These are phyloP conservation scores for Alternaria arbusti DNA, from an alignment of 2,329 filamentous ascomycete species.

Conservation along the genomic window DNA sequence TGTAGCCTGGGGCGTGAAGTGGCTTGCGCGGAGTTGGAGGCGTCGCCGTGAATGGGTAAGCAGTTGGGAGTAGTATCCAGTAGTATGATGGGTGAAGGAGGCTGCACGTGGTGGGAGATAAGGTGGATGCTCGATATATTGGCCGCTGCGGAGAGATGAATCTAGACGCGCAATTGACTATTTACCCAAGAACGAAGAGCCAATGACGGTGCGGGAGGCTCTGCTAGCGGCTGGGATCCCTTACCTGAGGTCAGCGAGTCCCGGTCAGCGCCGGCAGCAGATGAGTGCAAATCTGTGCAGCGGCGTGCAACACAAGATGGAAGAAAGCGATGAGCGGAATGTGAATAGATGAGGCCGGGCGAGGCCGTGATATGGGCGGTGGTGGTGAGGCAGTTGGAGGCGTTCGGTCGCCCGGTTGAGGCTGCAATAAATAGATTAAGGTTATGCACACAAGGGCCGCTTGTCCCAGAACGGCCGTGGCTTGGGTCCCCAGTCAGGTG, in stretches of 20 bases:
- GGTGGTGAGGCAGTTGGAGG: slow-evolving; percentile 2
- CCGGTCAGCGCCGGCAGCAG: slow-evolving; percentile 4
- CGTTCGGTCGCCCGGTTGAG: slow-evolving; percentile 9
- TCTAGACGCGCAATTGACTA: slow-evolving; percentile 4
- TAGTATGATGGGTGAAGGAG: background rate
- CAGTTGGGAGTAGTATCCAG: background rate
- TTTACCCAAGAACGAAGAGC: slow-evolving; percentile 11
- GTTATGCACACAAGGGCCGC: slow-evolving; percentile 14
- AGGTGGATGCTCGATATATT: slow-evolving; percentile 21
- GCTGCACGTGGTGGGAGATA: background rate
- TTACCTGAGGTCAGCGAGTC: background rate
- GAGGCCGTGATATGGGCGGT: background rate
- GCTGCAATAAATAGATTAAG: slow-evolving; percentile 28
- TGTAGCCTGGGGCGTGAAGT: slow-evolving; percentile 3
- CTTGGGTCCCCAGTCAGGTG: slow-evolving; percentile 11
- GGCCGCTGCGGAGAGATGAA: slow-evolving; percentile 9
- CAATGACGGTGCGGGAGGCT: slow-evolving; percentile 5
- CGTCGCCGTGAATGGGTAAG: slow-evolving; percentile 1
- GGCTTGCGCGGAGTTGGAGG: slow-evolving; percentile 2
- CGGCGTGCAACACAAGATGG: background rate
- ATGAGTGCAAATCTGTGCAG: slow-evolving; percentile 6
- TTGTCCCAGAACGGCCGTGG: slow-evolving; percentile 14
- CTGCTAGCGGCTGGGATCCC: slow-evolving; percentile 4
- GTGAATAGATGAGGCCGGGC: background rate
- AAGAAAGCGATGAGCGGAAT: background rate